Conservation (phyloP, 2,329 filamentous ascomycete species). For the Colletotrichum sp. region DNA sequence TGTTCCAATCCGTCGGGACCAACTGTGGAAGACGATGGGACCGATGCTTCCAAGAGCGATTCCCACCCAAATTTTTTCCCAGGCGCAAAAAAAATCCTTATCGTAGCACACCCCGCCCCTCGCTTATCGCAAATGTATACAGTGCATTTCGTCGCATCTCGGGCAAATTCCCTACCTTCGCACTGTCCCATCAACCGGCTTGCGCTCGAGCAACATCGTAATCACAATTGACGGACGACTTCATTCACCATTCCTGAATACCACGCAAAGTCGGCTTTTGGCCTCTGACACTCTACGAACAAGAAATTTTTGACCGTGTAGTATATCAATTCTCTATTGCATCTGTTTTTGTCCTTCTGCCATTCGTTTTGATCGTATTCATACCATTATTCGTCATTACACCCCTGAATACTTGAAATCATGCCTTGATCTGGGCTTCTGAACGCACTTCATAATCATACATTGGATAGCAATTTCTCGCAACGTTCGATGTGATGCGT, state of each 20-base stretch:
- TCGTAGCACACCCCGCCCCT: constrained; percentile 21
- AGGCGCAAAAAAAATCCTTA: constrained; percentile 20
- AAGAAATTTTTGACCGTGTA: not conserved
- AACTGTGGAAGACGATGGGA: constrained; percentile 15
- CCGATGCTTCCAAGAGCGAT: not conserved
- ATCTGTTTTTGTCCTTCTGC: not conserved
- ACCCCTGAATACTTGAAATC: not conserved
- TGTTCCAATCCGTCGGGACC: constrained; percentile 17
- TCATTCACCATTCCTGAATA: not conserved
- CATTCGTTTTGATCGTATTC: not conserved
- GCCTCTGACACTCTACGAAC: not conserved
- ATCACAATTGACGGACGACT: not conserved
- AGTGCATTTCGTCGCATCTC: not conserved
- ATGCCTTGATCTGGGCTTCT: not conserved
- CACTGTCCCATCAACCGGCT: not conserved
- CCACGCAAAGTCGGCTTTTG: not conserved
- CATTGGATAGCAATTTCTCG: not conserved
- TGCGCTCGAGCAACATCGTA: not conserved
- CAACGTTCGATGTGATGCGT: not conserved
- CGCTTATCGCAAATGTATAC: not conserved
- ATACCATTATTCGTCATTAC: not conserved
- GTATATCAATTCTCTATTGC: not conserved
- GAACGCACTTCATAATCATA: not conserved
- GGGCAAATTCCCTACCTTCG: not conserved
- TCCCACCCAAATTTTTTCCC: constrained; percentile 18